Evolutionary conservation across 352 stramenopile genomes (phyloP), one percentile per base, ranked within the genome.

Genomic region (Lagenidium giganteum): DNA sequence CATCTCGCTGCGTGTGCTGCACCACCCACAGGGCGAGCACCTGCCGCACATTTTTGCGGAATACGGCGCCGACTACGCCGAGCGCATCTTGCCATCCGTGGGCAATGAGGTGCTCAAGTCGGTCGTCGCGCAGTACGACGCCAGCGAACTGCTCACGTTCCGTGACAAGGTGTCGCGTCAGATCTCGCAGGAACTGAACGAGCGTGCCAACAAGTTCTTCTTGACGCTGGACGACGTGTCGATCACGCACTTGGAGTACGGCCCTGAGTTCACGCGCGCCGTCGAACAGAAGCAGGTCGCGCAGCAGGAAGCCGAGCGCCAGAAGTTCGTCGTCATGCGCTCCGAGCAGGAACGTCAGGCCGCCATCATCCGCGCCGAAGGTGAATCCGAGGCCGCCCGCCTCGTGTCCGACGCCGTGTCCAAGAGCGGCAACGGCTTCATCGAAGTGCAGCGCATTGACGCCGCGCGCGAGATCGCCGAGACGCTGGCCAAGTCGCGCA

Each of bases 241-340:
- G 37, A 99, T 99, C 67, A 99, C 97, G 40, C 96, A 99, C 74
- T 84, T 99, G 42, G 98, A 97, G 51, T 99, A 99, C 77, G 95
- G 95, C 38, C 65, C 79, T 9, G 97, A 99, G 64, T 99, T 99
- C 70, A 99, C 97, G 61, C 97, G 96, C 57, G 96, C 97, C 58
- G 98, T 99, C 75, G 97, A 99, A 82, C 68, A 92, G 49, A 99
- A 99, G 84, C 97, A 99, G 75, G 97, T 99, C 24, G 97, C 97
- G 25, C 96, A 97, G 58, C 97, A 99, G 75, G 96, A 99, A 41
- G 97, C 97, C 13, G 97, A 99, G 70, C 93, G 96, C 42, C 95
- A 98, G 67, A 98, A 98, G 64, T 99, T 98, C 62, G 86, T 99
- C 14, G 97, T 99, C 39, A 87, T 94, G 61, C 96, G 95, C 62